These are phyloP conservation scores for Raffaelea deltoideospora DNA, from an alignment of 2,329 filamentous ascomycete species.

Conservation along the genomic window DNA sequence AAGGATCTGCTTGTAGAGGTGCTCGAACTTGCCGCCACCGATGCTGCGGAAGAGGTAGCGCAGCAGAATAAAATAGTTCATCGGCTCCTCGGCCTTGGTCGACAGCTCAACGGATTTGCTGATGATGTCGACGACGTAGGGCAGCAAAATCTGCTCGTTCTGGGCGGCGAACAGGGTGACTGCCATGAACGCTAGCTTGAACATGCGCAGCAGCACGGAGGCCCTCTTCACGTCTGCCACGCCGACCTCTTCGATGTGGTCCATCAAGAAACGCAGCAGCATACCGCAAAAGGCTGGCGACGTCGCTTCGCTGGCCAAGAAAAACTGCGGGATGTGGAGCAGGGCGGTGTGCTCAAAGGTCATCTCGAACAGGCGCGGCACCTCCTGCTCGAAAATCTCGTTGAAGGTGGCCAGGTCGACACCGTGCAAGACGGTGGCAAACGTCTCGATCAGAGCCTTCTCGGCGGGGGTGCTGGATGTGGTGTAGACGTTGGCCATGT, in stretches of 20 bases:
- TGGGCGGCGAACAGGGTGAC: constrained; percentile 89
- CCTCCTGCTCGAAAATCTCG: constrained; percentile 95
- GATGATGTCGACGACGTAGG: constrained; percentile 93
- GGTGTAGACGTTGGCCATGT: constrained; percentile 90
- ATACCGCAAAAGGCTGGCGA: constrained; percentile 96
- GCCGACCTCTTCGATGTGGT: constrained; percentile 86
- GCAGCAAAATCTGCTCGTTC: constrained; percentile 89
- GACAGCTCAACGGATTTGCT: constrained; percentile 95
- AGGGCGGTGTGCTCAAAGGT: constrained; percentile 94
- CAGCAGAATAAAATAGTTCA: constrained; percentile 94
- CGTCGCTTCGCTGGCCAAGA: constrained; percentile 95
- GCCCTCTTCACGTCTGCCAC: constrained; percentile 85
- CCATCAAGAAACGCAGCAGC: constrained; percentile 95
- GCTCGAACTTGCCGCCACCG: constrained; percentile 90
- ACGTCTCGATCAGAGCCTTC: constrained; percentile 92
- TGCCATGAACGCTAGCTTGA: constrained; percentile 98
- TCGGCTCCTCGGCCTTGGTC: constrained; percentile 88
- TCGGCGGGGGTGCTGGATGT: constrained; percentile 89
- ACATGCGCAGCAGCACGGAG: constrained; percentile 80
- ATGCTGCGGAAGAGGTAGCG: constrained; percentile 92
- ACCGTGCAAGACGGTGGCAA: constrained; percentile 95
- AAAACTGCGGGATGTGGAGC: constrained; percentile 92
- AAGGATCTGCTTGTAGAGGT: constrained; percentile 94
- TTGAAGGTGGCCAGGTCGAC: constrained; percentile 97
- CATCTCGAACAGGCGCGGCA: constrained; percentile 91